Evolutionary conservation across 352 stramenopile species (phyloP).

Genomic region (Phytopythium montanum): DNA sequence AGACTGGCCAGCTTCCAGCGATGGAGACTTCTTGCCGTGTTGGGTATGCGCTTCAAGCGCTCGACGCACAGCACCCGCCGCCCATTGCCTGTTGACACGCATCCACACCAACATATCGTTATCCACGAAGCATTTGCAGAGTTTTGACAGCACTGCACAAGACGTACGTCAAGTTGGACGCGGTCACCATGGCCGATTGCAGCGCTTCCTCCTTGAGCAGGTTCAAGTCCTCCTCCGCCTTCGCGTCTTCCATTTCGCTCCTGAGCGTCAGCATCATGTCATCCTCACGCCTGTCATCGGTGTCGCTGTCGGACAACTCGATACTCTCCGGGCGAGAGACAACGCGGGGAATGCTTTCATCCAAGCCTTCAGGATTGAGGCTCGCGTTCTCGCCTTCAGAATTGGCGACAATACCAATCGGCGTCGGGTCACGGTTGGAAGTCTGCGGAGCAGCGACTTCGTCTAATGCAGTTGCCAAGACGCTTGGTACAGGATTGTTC

Average conservation of each 20-base stretch:
- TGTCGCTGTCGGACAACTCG: constrained; percentile 2
- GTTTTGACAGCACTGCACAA: constrained; percentile 3
- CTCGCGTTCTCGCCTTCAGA: neutral
- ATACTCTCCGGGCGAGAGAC: neutral
- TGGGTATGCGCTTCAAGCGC: constrained; percentile 63
- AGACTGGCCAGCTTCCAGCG: neutral
- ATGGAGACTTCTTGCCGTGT: constrained; percentile 23
- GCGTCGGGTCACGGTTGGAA: neutral
- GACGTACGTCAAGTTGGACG: constrained; percentile 78
- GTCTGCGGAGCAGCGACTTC: neutral
- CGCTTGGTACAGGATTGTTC: neutral
- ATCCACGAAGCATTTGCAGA: neutral
- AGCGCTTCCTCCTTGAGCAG: constrained; percentile 64
- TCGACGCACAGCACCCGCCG: constrained; percentile 67
- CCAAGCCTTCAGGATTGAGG: neutral
- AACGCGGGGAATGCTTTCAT: neutral
- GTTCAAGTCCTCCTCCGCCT: constrained; percentile 60
- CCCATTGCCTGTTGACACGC: constrained; percentile 59
- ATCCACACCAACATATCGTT: neutral
- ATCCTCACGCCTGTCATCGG: constrained; percentile 22
- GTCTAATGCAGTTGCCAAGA: neutral
- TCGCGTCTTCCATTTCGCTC: constrained; percentile 68
- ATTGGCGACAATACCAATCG: neutral
- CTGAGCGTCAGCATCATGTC: constrained; percentile 58
- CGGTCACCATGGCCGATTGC: constrained; percentile 70